phyloP scores from a whole-genome alignment of 768 basidiomycete genomes.

The Hygrocybe punicea region DNA sequence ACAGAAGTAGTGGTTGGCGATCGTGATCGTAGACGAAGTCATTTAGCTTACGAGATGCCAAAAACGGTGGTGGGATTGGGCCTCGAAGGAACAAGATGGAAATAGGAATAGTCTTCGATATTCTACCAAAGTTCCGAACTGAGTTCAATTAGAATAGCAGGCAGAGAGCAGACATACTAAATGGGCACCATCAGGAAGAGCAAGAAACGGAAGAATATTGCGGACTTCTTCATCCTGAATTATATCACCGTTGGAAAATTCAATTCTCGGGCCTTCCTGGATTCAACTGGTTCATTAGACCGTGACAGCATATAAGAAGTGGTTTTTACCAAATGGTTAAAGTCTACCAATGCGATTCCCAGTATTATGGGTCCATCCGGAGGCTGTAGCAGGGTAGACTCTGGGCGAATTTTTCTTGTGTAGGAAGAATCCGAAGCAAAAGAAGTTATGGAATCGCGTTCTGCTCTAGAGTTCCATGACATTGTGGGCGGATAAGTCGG shows the following conservation, averaged over 20 bases:
- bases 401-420: slow-evolving; percentile 68
- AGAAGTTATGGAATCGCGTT: slow-evolving; percentile 58
- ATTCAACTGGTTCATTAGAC: slow-evolving; percentile 9
- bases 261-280: slow-evolving; percentile 89
- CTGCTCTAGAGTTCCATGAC: slow-evolving; percentile 33
- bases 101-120: slow-evolving; percentile 94
- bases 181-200: slow-evolving; percentile 96
- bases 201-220: slow-evolving; percentile 89
- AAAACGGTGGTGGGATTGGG: slow-evolving; percentile 80
- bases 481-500: slow-evolving; percentile 61
- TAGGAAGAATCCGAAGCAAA: slow-evolving; percentile 55
- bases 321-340: slow-evolving; percentile 76
- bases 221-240: slow-evolving; percentile 82
- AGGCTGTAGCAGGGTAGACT: slow-evolving; percentile 67
- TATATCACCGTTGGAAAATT: slow-evolving; percentile 74
- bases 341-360: slow-evolving; percentile 90
- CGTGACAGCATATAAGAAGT: slow-evolving; percentile 6
- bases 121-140: slow-evolving; percentile 46
- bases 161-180: slow-evolving; percentile 51
- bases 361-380: slow-evolving; percentile 63
- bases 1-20: neutral
- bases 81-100: slow-evolving; percentile 78
- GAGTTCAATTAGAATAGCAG: neutral
- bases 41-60: slow-evolving; percentile 84
- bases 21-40: neutral